Conservation (phyloP, 805 yeast species). For the Yarrowia porcina region DNA sequence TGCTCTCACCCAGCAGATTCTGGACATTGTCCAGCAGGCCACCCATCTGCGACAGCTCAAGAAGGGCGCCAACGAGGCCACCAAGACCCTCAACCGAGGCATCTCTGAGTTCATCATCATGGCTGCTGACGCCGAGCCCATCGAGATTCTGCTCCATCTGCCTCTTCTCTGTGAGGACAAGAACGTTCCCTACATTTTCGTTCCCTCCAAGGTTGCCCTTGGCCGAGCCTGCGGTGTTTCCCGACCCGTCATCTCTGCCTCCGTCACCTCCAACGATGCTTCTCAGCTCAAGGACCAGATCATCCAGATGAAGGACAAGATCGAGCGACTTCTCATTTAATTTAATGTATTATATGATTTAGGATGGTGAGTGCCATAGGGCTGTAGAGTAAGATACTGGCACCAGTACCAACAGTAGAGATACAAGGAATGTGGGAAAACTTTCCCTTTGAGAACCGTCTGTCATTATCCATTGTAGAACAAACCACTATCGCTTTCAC, state of each 20-base stretch:
- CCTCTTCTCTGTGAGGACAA: constrained; percentile 98
- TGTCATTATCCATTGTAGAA: too few relatives aligned
- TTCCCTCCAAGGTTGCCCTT: constrained; percentile 95
- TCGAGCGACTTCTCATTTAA: constrained; percentile 92
- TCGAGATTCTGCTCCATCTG: constrained; percentile 94
- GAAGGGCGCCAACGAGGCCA: constrained; percentile 99
- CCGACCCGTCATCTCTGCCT: constrained; percentile 98
- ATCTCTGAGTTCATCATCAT: constrained; percentile 97
- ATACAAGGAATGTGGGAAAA: too few relatives aligned
- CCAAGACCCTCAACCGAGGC: constrained; percentile 99
- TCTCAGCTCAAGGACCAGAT: constrained; percentile 96
- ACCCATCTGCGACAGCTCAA: constrained; percentile 96
- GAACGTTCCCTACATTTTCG: constrained; percentile 98
- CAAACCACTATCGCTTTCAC: too few relatives aligned
- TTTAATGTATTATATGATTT: constrained; percentile 21
- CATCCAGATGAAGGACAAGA: constrained; percentile 97
- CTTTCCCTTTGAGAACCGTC: too few relatives aligned
- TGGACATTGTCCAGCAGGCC: constrained; percentile 97
- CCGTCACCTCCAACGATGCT: constrained; percentile 97
- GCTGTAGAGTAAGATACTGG: too few relatives aligned
- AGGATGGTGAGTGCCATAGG: too few relatives aligned
- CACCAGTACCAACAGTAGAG: too few relatives aligned
- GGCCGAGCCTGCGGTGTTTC: constrained; percentile 99
- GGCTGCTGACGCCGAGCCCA: constrained; percentile 99
- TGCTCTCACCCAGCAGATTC: constrained; percentile 90